Evolutionary conservation across 2,329 filamentous ascomycete genomes (phyloP), one percentile per base, ranked within the genome.

Genomic region (Epichloe elymi): DNA sequence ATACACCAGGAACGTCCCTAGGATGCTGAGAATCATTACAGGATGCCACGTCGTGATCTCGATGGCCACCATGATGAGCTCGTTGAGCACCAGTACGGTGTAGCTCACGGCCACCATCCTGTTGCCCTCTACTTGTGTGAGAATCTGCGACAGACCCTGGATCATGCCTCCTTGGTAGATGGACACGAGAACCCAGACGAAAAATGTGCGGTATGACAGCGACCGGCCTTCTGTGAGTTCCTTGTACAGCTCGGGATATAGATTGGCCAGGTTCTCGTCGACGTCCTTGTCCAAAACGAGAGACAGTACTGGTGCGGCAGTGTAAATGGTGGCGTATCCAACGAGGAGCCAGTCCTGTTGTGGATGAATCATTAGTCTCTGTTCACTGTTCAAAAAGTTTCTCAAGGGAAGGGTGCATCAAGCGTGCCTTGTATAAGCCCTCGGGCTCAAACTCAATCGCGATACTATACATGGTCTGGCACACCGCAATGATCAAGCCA

Each of bases 1-100:
- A 61, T 87, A 98, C n/a, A 91, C 65, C 30, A 85, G 65, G 43
- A 86, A 83, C 0, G 93, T 98, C 14, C 88, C 90, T 5, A 95
- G 62, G 54, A 97, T 85, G 57, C 78, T 84, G 48, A 87, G 71
- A 50, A 95, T 83, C 90, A 97, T 97, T 55, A 91, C 75, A 39
- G 85, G 85, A 67, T 97, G 93, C 93, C 93, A 98, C 0, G 93
- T 98, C 3, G 88, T 95, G 59, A 98, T 87, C 64, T 95, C 87
- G 53, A 95, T 88, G 3, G 90, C 91, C 2, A 97, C 93, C 94
- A 98, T 98, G 59, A 94, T 79, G 53, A 98, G 78, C 65, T 98
- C 93, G 66, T 97, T 98, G 55, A 97, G 72, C 5, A 98, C 82
- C 2, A 98, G 79, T 0, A 89, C 88, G 0, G 91, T 94, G 64